Evolutionary conservation across 129 eudicot species (phyloP), one percentile per base, ranked within the genome.

Genomic region (Erigeron canadensis): DNA sequence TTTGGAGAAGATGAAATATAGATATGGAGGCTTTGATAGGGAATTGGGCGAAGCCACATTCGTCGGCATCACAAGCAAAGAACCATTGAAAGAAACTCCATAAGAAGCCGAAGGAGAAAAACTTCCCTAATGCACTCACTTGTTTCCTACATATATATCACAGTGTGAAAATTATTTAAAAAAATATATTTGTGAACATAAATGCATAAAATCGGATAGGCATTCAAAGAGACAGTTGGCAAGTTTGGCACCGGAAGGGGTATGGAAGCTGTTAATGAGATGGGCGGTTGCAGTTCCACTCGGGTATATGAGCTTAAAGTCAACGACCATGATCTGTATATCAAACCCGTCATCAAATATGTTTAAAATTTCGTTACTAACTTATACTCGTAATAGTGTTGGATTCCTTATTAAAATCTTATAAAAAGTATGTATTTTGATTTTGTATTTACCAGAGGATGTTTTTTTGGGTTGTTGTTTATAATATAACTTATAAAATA

Each of bases 241-340:
- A 45, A 87, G 78, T 42, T 76, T 79, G 71, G 87, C 93, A 62
- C 93, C 93, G 75, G 79, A 81, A 34, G 89, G 89, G 41, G 93
- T 87, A 75, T 87, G 93, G 38, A 87, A 87, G 75, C 93, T 84
- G 74, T 87, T 87, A 76, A 87, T 84, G 42, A 87, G 93, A 66
- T 79, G 83, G 3, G 94, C 94, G 15, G 94, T 87, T 28, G 94
- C 94, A 8, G 94, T 87, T 71, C 94, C 94, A 82, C 93, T 87
- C 0, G 93, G 93, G 76, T 87, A 87, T 2, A 79, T 81, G 72
- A 87, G 62, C 65, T 82, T 87, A 77, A 80, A 87, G 75, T 80
- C 81, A 34, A 84, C 47, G 44, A 87, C 79, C 93, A 87, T 87
- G 72, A 87, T 69, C 92, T 87, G 76, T 43, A n/a, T n/a, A n/a